Evolutionary conservation across 805 yeast genomes (phyloP).

Genomic region (Sugiyamaella americana): DNA sequence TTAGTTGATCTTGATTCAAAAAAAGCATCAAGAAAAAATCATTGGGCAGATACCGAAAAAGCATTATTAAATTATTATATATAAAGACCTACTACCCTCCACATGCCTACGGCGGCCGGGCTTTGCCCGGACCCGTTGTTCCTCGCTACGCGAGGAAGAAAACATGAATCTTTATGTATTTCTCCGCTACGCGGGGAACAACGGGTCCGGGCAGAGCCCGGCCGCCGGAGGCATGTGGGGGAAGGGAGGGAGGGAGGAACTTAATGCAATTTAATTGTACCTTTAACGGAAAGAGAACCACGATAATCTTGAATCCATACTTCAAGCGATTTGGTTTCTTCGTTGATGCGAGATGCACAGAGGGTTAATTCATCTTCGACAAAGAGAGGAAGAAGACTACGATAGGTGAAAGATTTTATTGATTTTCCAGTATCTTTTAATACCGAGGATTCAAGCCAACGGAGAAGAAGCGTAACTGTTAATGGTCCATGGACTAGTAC

Average conservation of each 20-base stretch:
- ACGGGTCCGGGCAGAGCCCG: background rate
- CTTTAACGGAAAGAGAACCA: conserved; percentile 18
- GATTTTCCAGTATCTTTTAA: conserved; percentile 12
- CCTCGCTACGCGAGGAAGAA: too few relatives aligned
- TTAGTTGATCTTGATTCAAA: conserved; percentile 51
- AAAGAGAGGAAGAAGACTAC: conserved; percentile 46
- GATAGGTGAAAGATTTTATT: conserved; percentile 40
- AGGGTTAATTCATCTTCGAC: conserved; percentile 33
- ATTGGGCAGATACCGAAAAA: conserved; percentile 45
- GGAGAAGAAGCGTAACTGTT: conserved; percentile 52
- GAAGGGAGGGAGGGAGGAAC: too few relatives aligned
- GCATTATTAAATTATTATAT: conserved; percentile 12
- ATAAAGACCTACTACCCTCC: background rate
- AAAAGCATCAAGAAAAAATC: conserved; percentile 37
- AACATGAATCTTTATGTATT: too few relatives aligned
- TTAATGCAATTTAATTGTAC: conserved; percentile 22
- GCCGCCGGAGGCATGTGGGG: background rate
- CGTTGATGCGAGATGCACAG: conserved; percentile 14
- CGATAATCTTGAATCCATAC: conserved; percentile 25
- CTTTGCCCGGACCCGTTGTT: too few relatives aligned
- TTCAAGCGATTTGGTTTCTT: conserved; percentile 32
- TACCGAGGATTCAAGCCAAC: conserved; percentile 38
- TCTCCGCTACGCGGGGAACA: background rate
- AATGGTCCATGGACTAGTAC: conserved; percentile 80
- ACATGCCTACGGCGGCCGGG: background rate